Evolutionary conservation across 2,329 filamentous ascomycete species (phyloP), one percentile per base, ranked within the genome.

Genomic region (Parafenestella ontariensis): DNA sequence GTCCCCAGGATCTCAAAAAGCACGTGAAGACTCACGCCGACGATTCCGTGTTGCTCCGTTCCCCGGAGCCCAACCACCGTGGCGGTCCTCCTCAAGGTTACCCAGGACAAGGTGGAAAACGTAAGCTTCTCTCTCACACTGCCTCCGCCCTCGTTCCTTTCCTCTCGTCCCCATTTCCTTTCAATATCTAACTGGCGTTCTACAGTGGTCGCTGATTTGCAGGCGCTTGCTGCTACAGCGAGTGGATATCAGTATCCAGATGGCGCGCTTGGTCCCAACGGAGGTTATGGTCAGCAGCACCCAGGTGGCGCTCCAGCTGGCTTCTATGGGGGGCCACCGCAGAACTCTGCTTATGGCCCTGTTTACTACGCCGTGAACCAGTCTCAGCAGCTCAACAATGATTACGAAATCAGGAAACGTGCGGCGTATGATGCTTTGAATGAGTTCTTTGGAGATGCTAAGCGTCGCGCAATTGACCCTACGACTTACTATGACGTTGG

Each of bases 1-100:
- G 95, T 29, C 95, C 95, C 2, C 95, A 99, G 81, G 95, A 99
- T 81, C 78, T 99, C 70, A 98, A 99, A 87, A 99, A 99, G 83
- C 95, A 99, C 76, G 92, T 98, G 78, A 99, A 98, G 87, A 98
- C 94, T 4, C 94, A 98, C 74, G 94, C 94, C 68, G 94, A 98
- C 72, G 94, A 97, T 78, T 96, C 92, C 37, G 91, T 96, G 36
- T 81, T 86, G 58, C 81, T 86, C 57, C 83, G 85, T 66, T 88
- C 86, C 40, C 86, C 86, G 3, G 85, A 87, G 67, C 84, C 86
- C 23, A 83, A 82, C 65, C 77, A 82, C 65, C 77, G 79, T 69
- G 74, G 76, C 58, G 75, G 71, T 54, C 65, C 68, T 28, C 72
- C 64, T 26, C 62, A 64, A 37, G 75, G 69, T 52, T 77, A 76